Evolutionary conservation across 2,329 filamentous ascomycete genomes (phyloP), one percentile per base, ranked within the genome.

Genomic region (Colletotrichum sp.): DNA sequence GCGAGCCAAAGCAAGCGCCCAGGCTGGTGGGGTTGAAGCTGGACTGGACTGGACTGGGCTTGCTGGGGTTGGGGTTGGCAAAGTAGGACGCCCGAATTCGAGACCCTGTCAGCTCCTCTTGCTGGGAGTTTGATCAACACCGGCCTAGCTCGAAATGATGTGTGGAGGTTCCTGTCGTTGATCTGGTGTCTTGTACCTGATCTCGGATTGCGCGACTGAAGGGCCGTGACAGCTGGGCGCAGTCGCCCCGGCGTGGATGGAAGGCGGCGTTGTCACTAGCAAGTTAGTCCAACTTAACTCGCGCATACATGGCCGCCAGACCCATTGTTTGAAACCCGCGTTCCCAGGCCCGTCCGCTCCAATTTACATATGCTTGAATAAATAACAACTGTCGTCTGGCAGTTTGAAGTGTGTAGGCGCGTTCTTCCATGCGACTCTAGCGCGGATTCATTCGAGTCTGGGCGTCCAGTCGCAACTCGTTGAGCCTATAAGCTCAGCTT

Each of bases 1-100:
- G 70, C 71, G 55, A 70, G 60, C 66, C 65, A 77, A 67, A 77
- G 75, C 75, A 66, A 75, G 75, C 71, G 49, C 60, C 74, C 28
- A 65, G 44, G 49, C 59, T 39, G 66, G 44, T 75, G 66, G 75
- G 68, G 64, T 72, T 30, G 64, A 69, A 60, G 63, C 55, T 59
- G 70, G 49, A 52, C 49, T 59, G 59, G 71, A 52, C 55, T 49
- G 63, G 49, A 52, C 49, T 59, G 59, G 71, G 65, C 44, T 65
- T 62, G 55, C 75, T 71, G 67, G 49, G 74, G 66, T 64, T 66
- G 66, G 72, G 75, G 64, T 77, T 75, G 72, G 65, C 72, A 62
- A 63, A 64, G 64, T 73, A 49, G 44, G 69, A 67, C 39, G 21
- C 30, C 34, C 30, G n/a, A 70, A 59, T 21, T 76, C 44, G 36